Evolutionary conservation across 192 early-diverging fungal species (phyloP).

Genomic region (Dissophora globulifera): DNA sequence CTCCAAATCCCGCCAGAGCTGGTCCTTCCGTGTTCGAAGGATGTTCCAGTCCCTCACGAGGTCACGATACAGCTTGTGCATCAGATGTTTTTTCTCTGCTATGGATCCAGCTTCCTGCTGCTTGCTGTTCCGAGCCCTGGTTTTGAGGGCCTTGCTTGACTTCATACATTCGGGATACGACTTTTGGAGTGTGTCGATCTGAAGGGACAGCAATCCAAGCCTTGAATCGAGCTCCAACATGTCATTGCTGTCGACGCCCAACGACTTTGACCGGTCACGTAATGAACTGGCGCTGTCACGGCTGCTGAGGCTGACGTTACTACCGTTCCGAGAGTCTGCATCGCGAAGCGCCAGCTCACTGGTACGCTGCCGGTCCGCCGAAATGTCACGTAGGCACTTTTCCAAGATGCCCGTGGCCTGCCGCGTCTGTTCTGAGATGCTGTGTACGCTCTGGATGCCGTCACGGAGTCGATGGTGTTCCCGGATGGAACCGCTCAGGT

Average conservation of each 20-base stretch:
- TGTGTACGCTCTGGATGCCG: constrained; percentile 36
- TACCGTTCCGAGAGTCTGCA: constrained; percentile 10
- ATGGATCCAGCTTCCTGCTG: constrained; percentile 26
- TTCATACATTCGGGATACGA: constrained; percentile 44
- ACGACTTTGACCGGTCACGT: background rate
- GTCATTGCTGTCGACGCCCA: constrained; percentile 46
- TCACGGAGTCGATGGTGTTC: constrained; percentile 49
- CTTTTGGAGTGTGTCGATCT: constrained; percentile 37
- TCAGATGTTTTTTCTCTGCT: constrained; percentile 30
- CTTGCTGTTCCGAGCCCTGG: background rate
- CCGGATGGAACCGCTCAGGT: constrained; percentile 25
- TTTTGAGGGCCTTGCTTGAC: background rate
- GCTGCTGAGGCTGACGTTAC: constrained; percentile 18
- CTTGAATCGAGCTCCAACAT: constrained; percentile 48
- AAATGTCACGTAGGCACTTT: constrained; percentile 34
- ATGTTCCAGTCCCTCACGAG: constrained; percentile 17
- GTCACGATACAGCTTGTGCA: constrained; percentile 21
- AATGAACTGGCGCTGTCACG: background rate
- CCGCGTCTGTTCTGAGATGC: constrained; percentile 30
- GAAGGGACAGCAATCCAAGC: constrained; percentile 25
- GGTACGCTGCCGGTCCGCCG: constrained; percentile 12
- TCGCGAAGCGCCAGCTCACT: constrained; percentile 7
- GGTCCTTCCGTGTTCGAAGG: constrained; percentile 26
- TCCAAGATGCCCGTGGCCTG: constrained; percentile 23
- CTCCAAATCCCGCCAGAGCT: constrained; percentile 43